Evolutionary conservation across 2,329 filamentous ascomycete genomes (phyloP), one percentile per base, ranked within the genome.

Genomic region (Nectriaceae sp.): DNA sequence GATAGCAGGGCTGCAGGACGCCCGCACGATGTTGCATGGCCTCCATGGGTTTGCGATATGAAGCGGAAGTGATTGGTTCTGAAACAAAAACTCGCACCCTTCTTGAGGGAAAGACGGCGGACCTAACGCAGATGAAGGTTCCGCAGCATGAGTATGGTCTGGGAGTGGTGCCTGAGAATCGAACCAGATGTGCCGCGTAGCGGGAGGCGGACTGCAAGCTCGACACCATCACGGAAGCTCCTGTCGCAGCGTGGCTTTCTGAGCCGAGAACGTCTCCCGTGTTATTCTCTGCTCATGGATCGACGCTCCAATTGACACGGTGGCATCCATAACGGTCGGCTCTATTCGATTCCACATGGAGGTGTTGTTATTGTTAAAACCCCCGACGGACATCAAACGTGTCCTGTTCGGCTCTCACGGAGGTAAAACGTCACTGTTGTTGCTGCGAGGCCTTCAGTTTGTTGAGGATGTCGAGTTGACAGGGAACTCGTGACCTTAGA

Each of bases 11-110:
- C 49, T 42, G 44, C 44, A 40, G 42, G 47, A 52, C 56, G 48
- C 52, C 50, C 56, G 58, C 56, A 56, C 44, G 54, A 56, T 58
- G 58, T 20, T 42, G 21, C 40, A 61, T 56, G 50, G 47, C 56
- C n/a, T 29, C 24, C 24, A 29, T 29, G 24, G 24, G 24, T 6
- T 13, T 29, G 24, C 24, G 24, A 29, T 29, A 29, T 29, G 24
- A 13, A 29, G 13, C 24, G 24, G 24, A 6, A 29, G 13, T 29
- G 24, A 29, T 29, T 29, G 24, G 24, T 13, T 13, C 13, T 29
- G 24, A 13, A 29, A 29, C 24, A 29, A 13, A 13, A 6, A 29
- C 24, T 6, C 24, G 24, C 24, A 6, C 24, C 6, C 13, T 29
- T 29, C 24, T 29, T 6, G 24, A 29, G 6, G 24, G 13, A 13